Conservation (phyloP, 2,329 filamentous ascomycete genomes). For the Aspergillus candidus region DNA sequence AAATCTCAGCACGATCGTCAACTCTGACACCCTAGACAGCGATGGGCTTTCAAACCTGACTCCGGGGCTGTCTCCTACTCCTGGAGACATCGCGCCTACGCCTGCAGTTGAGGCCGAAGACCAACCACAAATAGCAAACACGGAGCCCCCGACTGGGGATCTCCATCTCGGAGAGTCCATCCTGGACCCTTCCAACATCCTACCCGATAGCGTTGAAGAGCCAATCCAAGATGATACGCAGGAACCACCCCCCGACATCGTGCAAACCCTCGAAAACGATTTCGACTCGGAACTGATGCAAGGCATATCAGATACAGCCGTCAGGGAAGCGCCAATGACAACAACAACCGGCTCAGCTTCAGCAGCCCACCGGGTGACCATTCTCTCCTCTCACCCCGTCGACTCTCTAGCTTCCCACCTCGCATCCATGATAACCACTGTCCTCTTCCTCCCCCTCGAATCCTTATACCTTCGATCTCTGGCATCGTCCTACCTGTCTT, state of each 20-base stretch:
- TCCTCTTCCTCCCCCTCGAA: constrained; percentile 38
- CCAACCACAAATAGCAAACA: constrained; percentile 3
- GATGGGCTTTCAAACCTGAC: constrained; percentile 21
- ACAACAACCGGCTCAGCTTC: constrained; percentile 9
- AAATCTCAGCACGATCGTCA: constrained; percentile 12
- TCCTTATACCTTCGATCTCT: constrained; percentile 37
- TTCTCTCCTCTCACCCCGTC: constrained; percentile 38
- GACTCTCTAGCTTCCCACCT: constrained; percentile 40
- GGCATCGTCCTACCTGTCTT: constrained; percentile 31
- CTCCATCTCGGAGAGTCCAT: constrained; percentile 7
- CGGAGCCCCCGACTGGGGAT: constrained; percentile 7
- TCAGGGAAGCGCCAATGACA: constrained; percentile 10
- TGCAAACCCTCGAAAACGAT: constrained; percentile 10
- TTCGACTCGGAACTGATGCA: constrained; percentile 13
- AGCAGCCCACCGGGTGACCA: constrained; percentile 35
- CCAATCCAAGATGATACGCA: constrained; percentile 18
- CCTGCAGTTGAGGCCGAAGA: constrained; percentile 2
- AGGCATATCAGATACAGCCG: constrained; percentile 14
- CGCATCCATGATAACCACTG: constrained; percentile 30
- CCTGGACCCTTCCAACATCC: constrained; percentile 17
- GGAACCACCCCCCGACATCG: constrained; percentile 10
- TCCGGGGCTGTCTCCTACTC: constrained; percentile 12
- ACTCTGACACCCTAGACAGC: constrained; percentile 14
- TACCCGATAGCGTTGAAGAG: constrained; percentile 29
- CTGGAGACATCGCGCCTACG: constrained; percentile 8